A percentile compares a stretch with the other conserved stretches of the same genome.
These are phyloP conservation scores for Catharanthus roseus DNA, from an alignment of 257 asterid species.

Conservation along the genomic window DNA sequence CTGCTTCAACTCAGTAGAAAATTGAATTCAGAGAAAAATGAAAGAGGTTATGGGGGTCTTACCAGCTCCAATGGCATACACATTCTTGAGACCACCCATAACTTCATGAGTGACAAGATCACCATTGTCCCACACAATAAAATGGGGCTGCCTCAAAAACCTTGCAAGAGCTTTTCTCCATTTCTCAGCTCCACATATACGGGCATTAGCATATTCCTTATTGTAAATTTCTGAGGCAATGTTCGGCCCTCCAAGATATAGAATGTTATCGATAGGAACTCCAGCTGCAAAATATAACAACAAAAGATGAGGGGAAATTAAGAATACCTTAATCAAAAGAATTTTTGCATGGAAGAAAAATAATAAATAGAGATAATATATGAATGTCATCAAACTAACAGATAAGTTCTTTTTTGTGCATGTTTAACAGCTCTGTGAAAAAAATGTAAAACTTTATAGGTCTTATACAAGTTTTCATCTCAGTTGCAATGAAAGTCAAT, in stretches of 20 bases:
- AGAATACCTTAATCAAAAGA: neutral
- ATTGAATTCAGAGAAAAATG: conserved; percentile 4
- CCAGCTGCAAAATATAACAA: conserved; percentile 48
- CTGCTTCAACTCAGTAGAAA: neutral
- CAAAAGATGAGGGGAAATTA: neutral
- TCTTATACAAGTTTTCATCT: neutral
- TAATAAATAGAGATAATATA: neutral
- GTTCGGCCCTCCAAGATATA: conserved; percentile 90
- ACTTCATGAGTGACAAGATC: conserved; percentile 90
- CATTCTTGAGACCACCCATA: conserved; percentile 91
- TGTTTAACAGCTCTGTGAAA: neutral
- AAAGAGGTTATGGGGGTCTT: conserved; percentile 15
- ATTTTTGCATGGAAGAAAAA: neutral
- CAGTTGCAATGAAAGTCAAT: neutral
- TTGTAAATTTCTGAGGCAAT: conserved; percentile 91
- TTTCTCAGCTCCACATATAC: conserved; percentile 84
- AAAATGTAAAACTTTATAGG: neutral
- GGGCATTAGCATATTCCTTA: conserved; percentile 86
- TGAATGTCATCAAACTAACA: too few relatives aligned
- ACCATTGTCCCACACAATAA: conserved; percentile 86
- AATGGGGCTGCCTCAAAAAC: conserved; percentile 88
- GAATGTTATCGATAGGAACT: conserved; percentile 72
- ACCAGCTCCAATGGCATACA: conserved; percentile 91
- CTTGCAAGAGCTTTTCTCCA: conserved; percentile 84
- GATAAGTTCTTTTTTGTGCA: neutral